Evolutionary conservation across 2,329 filamentous ascomycete genomes (phyloP), one percentile per base, ranked within the genome.

Genomic region (Colletotrichum chlorophyti): DNA sequence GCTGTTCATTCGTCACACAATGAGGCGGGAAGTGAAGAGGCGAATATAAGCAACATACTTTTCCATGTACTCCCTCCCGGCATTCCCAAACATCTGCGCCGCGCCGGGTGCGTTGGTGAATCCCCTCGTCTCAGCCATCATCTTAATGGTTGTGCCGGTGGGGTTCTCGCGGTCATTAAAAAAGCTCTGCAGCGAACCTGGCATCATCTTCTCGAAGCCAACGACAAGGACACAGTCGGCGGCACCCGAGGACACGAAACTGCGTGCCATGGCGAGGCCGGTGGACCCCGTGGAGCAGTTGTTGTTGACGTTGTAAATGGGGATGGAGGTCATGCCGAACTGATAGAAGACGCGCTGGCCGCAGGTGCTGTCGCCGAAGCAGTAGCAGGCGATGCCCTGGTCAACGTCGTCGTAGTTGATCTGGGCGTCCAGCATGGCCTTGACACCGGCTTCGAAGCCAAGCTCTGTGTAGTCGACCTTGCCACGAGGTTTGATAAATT

Each of bases 331-430:
- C 89, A 98, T 93, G 79, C 94, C 95, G 74, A 98, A 97, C 78
- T 98, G 94, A 79, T 98, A 98, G 78, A 98, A 97, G 70, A 98
- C 93, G 64, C 94, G 89, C 81, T 98, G 94, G 43, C 94, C 94
- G 76, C 91, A 95, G 53, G 94, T 97, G 63, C 88, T 93, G 79
- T 98, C 94, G 70, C 94, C 94, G 74, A 97, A 97, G 83, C 93
- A 96, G 81, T 96, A 98, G 83, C 94, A 97, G n/a, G 93, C 95
- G 10, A 98, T 84, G 62, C 92, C 94, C 72, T 96, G 91, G 63
- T 97, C 93, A 54, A 98, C 93, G 62, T 97, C 93, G 74, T 98
- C 94, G 79, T 97, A 98, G 78, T 87, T 96, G 82, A 98, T 92
- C 63, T 96, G 89, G 2, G 92, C 92, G 73, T 91, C 88, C 15